phyloP scores from a whole-genome alignment of 768 basidiomycete genomes.

The Auricularia sp. region DNA sequence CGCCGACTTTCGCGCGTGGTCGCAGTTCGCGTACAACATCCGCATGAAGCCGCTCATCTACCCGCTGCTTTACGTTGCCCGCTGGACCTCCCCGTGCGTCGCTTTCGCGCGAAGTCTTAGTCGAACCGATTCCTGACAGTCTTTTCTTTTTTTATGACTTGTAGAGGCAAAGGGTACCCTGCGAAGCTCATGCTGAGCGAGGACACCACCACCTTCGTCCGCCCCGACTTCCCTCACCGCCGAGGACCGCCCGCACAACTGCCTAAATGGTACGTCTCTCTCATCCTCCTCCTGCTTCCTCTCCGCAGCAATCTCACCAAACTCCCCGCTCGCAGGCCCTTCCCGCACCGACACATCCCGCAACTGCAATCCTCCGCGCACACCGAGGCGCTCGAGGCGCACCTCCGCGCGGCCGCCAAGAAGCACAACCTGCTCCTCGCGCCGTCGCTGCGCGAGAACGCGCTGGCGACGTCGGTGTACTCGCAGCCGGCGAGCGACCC shows the following conservation, averaged over 20 bases:
- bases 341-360: not conserved
- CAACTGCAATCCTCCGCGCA: not conserved
- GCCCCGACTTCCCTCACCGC: too few species aligned
- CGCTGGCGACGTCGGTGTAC: not conserved
- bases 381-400: not conserved
- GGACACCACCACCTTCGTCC: too few species aligned
- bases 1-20: not conserved
- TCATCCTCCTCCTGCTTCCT: too few species aligned
- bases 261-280: too few species aligned
- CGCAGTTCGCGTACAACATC: not conserved
- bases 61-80: not conserved
- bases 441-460: slow-evolving; percentile 3
- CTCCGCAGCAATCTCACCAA: too few species aligned
- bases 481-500: not conserved
- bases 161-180: too few species aligned
- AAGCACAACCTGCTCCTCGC: not conserved
- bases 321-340: not conserved
- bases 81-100: too few species aligned
- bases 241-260: too few species aligned
- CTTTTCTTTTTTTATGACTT: too few species aligned
- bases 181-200: too few species aligned
- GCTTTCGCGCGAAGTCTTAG: too few species aligned
- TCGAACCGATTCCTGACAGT: too few species aligned
- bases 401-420: not conserved
- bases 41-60: not conserved